Evolutionary conservation across 2,329 filamentous ascomycete species (phyloP).

Genomic region (Aspergillus quadricinctus): DNA sequence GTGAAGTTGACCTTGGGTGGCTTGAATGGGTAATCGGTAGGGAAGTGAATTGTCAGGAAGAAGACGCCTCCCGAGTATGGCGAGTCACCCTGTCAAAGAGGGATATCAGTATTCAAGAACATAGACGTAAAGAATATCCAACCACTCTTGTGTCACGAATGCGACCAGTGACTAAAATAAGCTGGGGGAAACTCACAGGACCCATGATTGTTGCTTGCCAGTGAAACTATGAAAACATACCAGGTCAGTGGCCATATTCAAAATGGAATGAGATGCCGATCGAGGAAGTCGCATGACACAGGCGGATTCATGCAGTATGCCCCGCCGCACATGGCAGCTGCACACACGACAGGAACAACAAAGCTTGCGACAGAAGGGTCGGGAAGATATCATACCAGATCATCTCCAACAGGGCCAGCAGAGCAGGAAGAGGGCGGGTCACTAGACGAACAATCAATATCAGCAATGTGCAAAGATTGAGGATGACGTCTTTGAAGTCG

Average conservation of each 20-base stretch:
- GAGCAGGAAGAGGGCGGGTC: constrained; percentile 99
- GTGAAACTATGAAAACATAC: constrained; percentile 68
- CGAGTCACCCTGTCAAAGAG: constrained; percentile 69
- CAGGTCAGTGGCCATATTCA: constrained; percentile 22
- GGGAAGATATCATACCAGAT: constrained; percentile 67
- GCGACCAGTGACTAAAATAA: constrained; percentile 6
- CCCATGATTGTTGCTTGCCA: constrained; percentile 99
- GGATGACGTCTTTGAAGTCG: constrained; percentile 8
- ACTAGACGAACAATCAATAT: constrained; percentile 47
- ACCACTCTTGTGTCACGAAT: not conserved
- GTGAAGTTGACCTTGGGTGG: constrained; percentile 99
- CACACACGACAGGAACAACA: constrained; percentile 10
- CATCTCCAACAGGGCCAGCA: constrained; percentile 92
- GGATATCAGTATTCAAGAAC: constrained; percentile 28
- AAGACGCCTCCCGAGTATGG: constrained; percentile 98
- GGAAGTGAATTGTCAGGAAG: constrained; percentile 98
- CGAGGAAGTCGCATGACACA: not conserved
- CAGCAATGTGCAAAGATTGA: not conserved
- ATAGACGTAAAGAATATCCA: not conserved
- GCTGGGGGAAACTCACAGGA: constrained; percentile 62
- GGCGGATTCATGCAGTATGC: constrained; percentile 5
- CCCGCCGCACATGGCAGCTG: constrained; percentile 20
- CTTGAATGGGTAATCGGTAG: constrained; percentile 99
- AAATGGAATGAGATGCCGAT: not conserved
- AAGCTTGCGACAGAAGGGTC: constrained; percentile 3